Evolutionary conservation across 768 basidiomycete species (phyloP).

Genomic region (Psilocybe subaeruginosa): DNA sequence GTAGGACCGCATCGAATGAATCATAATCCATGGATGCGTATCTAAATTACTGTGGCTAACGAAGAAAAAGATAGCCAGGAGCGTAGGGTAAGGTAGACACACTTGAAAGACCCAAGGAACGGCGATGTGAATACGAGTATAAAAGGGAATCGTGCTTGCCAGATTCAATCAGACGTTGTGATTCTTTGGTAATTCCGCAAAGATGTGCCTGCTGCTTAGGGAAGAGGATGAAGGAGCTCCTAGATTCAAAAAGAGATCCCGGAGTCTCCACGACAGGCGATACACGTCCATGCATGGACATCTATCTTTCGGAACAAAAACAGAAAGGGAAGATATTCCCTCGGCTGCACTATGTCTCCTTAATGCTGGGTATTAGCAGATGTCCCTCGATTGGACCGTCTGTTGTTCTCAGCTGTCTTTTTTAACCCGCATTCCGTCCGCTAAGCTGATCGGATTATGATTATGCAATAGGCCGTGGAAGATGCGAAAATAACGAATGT

Average conservation of each 20-base stretch:
- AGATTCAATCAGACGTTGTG: conserved; percentile 34
- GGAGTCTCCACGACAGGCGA: conserved; percentile 27
- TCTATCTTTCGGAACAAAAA: conserved; percentile 17
- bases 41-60: conserved; percentile 31
- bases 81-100: conserved; percentile 37
- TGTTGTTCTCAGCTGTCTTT: conserved; percentile 12
- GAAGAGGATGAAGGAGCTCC: conserved; percentile 21
- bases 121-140: conserved; percentile 33
- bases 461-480: conserved; percentile 20
- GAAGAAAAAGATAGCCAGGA: conserved; percentile 30
- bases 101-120: conserved; percentile 30
- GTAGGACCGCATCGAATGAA: conserved; percentile 77
- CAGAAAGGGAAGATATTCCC: conserved; percentile 27
- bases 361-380: conserved; percentile 9
- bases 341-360: conserved; percentile 26
- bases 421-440: conserved; percentile 31
- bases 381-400: conserved; percentile 25
- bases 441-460: conserved; percentile 33
- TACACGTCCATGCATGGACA: conserved; percentile 24
- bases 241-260: conserved; percentile 32
- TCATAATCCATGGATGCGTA: conserved; percentile 68
- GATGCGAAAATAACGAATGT: conserved; percentile 15
- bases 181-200: conserved; percentile 33
- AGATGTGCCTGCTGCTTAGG: conserved; percentile 23
- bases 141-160: conserved; percentile 35